Evolutionary conservation across 2,329 filamentous ascomycete genomes (phyloP), one percentile per base, ranked within the genome.

Genomic region (Colletotrichum navitas): DNA sequence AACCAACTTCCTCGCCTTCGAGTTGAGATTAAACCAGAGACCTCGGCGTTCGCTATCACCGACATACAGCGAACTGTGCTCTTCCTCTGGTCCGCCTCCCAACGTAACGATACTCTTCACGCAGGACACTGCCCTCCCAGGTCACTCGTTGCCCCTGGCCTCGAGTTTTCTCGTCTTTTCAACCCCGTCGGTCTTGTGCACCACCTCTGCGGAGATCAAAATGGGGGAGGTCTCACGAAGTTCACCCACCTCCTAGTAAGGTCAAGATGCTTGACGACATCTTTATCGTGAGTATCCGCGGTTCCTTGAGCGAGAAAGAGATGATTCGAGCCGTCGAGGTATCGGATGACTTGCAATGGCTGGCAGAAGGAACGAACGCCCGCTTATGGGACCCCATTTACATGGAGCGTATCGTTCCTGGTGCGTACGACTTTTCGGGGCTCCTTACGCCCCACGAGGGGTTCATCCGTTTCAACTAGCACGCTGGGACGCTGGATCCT

Each of bases 401-500:
- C 2, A 1, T 5, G 12, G 11, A 21, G 12, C 12, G 14, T 5
- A 36, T 14, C 2, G 16, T 67, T 3, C 32, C 47, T 11, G 63
- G 67, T 16, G 67, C 59, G 14, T 58, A 67, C 59, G 41, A 66
- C 21, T 61, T 71, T n/a, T 67, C 68, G 5, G 16, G 29, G 7
- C 51, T 73, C 5, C 24, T 24, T 12, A 14, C 16, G 62, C 6
- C 14, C 45, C 2, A 14, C 8, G 45, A 21, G 12, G 26, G 26
- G 24, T 39, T 18, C 11, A 29, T 71, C 16, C n/a, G 32, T 14
- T 67, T 73, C 5, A 11, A 58, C 3, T 68, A 73, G 34, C 68
- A 73, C 32, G 63, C 43, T 5, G 68, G 63, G 14, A 73, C 71
- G 12, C 24, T 73, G 54, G 34, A 71, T 16, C 49, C 59, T 8